These are phyloP conservation scores for Crithidia mellificae DNA, from an alignment of 208 protist genomes.

Conservation along the genomic window DNA sequence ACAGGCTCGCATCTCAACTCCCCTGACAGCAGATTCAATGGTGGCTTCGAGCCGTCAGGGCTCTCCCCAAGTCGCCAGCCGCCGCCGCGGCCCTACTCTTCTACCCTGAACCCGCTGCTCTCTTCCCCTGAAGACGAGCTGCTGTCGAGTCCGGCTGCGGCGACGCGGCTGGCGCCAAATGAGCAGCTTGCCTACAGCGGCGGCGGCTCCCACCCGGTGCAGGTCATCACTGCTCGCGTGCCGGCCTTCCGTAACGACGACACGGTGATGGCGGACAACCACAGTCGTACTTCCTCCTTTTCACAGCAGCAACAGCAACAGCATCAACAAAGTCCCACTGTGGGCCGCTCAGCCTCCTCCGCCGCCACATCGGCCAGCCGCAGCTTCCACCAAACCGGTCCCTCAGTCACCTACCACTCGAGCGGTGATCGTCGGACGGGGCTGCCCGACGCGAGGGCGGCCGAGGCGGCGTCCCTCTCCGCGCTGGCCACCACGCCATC, in stretches of 20 bases:
- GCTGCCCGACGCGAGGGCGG: background rate
- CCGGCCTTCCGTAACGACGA: constrained; percentile 38
- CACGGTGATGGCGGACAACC: constrained; percentile 2
- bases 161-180: constrained; percentile 20
- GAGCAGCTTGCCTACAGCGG: constrained; percentile 30
- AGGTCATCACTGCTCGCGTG: constrained; percentile 25
- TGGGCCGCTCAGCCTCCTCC: background rate
- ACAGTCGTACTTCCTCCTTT: background rate
- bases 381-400: background rate
- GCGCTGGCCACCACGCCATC: constrained; percentile 14
- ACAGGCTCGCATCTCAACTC: background rate
- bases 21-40: background rate
- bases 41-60: background rate
- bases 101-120: constrained; percentile 1
- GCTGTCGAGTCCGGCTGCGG: constrained; percentile 13
- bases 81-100: constrained; percentile 1
- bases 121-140: constrained; percentile 5
- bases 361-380: background rate
- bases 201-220: constrained; percentile 26
- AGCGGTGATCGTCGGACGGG: background rate
- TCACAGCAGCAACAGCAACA: constrained; percentile 12
- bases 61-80: background rate
- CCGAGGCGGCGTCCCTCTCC: background rate
- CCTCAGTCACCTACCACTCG: background rate
- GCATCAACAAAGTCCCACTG: background rate